Conservation (phyloP, 805 yeast genomes). For the Zygosaccharomyces lentus region DNA sequence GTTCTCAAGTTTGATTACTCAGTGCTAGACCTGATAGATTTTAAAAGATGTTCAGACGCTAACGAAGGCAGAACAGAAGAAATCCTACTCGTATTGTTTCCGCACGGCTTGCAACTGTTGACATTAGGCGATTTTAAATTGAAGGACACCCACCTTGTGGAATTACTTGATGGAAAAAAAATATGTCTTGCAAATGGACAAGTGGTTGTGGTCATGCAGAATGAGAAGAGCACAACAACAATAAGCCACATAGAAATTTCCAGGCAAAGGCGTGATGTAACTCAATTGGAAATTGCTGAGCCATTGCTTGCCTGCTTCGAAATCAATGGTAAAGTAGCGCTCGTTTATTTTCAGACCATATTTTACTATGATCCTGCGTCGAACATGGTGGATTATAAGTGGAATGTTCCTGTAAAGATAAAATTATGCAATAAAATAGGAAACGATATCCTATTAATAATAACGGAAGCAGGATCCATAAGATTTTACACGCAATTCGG, state of each 20-base stretch:
- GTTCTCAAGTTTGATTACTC: conserved; percentile 33
- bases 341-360: conserved; percentile 19
- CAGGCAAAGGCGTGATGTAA: conserved; percentile 12
- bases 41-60: conserved; percentile 18
- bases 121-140: conserved; percentile 27
- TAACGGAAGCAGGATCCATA: conserved; percentile 23
- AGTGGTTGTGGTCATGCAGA: conserved; percentile 21
- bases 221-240: conserved; percentile 2
- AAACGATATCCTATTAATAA: conserved; percentile 19
- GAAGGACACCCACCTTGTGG: conserved; percentile 24
- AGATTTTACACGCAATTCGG: conserved; percentile 28
- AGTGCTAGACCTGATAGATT: conserved; percentile 27
- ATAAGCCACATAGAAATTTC: conserved; percentile 19
- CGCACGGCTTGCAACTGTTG: conserved; percentile 31
- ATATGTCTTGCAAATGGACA: conserved; percentile 18
- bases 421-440: conserved; percentile 23
- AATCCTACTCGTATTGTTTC: conserved; percentile 26
- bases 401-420: conserved; percentile 13
- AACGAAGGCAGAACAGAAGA: conserved; percentile 23
- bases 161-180: conserved; percentile 19
- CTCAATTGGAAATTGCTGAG: conserved; percentile 10
- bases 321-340: conserved; percentile 13
- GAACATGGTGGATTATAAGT: conserved; percentile 13
- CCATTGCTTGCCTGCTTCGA: conserved; percentile 13
- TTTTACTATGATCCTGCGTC: conserved; percentile 19